A percentile compares a stretch with the other conserved stretches of the same genome.
Conservation (phyloP, 2,329 filamentous ascomycete species). For the Xylariaceae sp. region DNA sequence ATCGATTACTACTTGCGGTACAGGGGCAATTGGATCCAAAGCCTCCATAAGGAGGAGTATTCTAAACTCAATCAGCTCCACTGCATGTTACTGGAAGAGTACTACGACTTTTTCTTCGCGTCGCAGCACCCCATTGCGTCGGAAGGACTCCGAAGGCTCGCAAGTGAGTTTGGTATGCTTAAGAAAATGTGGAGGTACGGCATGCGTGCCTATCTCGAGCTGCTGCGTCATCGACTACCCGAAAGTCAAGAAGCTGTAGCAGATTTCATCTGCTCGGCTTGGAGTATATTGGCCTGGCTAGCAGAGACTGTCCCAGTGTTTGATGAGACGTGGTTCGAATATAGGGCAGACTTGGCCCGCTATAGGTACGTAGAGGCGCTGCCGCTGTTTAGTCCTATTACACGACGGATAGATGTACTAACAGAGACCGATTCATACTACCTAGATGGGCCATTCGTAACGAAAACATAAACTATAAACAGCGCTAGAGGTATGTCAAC, state of each 20-base stretch:
- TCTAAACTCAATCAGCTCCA: no score
- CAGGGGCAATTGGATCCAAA: no score
- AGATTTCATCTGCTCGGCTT: conserved; percentile 70
- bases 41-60: no score
- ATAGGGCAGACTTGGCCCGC: conserved; percentile 76
- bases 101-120: conserved; percentile 84
- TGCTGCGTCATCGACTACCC: conserved; percentile 75
- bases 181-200: conserved; percentile 92
- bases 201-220: conserved; percentile 81
- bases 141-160: conserved; percentile 67
- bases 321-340: conserved; percentile 90
- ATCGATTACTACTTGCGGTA: no score
- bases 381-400: no score
- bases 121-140: conserved; percentile 82
- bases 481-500: no score
- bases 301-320: conserved; percentile 85
- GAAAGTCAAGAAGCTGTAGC: conserved; percentile 67
- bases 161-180: conserved; percentile 86
- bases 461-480: no score
- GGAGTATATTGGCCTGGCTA: conserved; percentile 84
- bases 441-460: no score
- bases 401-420: no score
- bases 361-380: conserved; percentile 6
- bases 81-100: no score
- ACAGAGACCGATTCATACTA: no score